Conservation (phyloP, 768 basidiomycete genomes). For the Lentinula sp. region DNA sequence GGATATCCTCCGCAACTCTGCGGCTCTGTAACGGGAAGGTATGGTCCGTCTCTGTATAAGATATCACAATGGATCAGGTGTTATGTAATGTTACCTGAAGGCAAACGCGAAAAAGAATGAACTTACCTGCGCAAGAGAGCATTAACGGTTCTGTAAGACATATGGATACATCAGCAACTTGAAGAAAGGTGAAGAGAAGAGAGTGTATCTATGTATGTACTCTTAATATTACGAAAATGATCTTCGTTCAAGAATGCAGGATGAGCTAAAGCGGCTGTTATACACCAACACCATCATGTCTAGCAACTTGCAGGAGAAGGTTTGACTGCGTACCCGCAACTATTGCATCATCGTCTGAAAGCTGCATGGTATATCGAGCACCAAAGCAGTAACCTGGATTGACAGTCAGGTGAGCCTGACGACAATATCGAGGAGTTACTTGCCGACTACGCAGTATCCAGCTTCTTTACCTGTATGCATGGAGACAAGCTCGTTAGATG, state of each 20-base stretch:
- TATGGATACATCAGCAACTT: neutral
- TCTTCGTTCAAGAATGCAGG: constrained; percentile 44
- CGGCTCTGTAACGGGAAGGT: constrained; percentile 50
- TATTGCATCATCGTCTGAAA: constrained; percentile 36
- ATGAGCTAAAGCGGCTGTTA: constrained; percentile 49
- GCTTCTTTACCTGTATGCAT: constrained; percentile 20
- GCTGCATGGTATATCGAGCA: constrained; percentile 43
- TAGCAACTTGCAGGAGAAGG: neutral
- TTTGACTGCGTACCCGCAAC: constrained; percentile 32
- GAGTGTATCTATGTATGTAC: constrained; percentile 23
- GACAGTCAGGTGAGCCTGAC: neutral
- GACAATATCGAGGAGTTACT: constrained; percentile 7
- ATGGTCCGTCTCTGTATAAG: constrained; percentile 37
- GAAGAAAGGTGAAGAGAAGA: neutral
- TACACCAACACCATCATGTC: neutral
- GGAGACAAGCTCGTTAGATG: neutral
- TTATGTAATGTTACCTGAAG: too few species aligned
- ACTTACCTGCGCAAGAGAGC: constrained; percentile 47
- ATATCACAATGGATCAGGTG: constrained; percentile 10
- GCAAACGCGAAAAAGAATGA: too few species aligned
- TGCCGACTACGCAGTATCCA: constrained; percentile 42
- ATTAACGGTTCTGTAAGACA: constrained; percentile 40
- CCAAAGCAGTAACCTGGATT: constrained; percentile 53
- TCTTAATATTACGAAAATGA: constrained; percentile 39
- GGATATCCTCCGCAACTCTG: constrained; percentile 49